phyloP scores from a whole-genome alignment of 331 rosid species.

The Phaseolus coccineus region DNA sequence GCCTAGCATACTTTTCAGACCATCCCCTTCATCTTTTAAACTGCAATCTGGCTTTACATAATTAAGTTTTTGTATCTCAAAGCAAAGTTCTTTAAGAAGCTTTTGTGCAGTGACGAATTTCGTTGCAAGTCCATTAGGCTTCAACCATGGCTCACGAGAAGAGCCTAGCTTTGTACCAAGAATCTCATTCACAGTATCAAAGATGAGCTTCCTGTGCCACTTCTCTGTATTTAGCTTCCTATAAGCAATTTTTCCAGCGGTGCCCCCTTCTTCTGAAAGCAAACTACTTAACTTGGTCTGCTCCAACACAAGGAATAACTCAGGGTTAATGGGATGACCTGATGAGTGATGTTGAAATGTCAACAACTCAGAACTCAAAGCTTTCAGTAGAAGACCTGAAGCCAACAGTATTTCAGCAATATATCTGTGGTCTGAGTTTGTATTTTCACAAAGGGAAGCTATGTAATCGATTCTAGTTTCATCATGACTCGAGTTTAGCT shows the following conservation, averaged over 20 bases:
- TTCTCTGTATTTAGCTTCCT: conserved; percentile 55
- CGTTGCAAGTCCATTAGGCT: conserved; percentile 57
- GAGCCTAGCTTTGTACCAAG: conserved; percentile 59
- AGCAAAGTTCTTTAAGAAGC: conserved; percentile 78
- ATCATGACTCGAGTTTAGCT: conserved; percentile 79
- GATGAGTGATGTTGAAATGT: conserved; percentile 80
- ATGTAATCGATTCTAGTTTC: conserved; percentile 83
- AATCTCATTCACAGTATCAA: conserved; percentile 81
- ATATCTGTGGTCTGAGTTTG: conserved; percentile 85
- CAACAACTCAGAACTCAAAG: conserved; percentile 68
- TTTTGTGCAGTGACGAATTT: conserved; percentile 68
- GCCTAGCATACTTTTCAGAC: conserved; percentile 51
- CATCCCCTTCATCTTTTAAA: conserved; percentile 62
- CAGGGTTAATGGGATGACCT: conserved; percentile 81
- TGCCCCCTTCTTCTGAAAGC: conserved; percentile 55
- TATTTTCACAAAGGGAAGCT: conserved; percentile 77
- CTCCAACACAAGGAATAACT: conserved; percentile 83
- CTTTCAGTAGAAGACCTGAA: conserved; percentile 83
- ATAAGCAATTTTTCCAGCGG: conserved; percentile 41
- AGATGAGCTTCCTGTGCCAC: conserved; percentile 72
- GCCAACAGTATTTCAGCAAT: conserved; percentile 80
- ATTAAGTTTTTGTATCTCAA: conserved; percentile 67
- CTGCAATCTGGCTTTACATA: conserved; percentile 51
- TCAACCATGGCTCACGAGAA: conserved; percentile 63
- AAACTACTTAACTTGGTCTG: conserved; percentile 81